Evolutionary conservation across 306 rosid genomes (phyloP), one percentile per base, ranked within the genome.

Genomic region (Prunus mira): DNA sequence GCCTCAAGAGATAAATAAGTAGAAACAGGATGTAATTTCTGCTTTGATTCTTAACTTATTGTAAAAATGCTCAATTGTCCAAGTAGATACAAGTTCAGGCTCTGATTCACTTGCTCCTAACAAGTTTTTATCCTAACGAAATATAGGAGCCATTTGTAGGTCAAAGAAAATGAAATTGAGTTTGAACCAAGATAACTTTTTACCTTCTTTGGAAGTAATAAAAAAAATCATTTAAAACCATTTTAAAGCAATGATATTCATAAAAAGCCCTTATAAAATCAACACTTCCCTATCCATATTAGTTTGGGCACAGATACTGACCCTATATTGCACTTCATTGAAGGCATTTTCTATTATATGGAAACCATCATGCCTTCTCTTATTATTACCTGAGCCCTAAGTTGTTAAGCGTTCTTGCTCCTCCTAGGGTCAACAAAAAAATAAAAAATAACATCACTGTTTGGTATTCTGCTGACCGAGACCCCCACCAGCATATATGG

Each of bases 1-100:
- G 64, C 32, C 67, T 67, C 30, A 77, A 30, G n/a, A 63, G 70
- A 73, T 38, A 69, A 45, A 78, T 51, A 52, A 61, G 52, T 41
- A 22, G 32, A 67, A 83, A 76, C 73, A 66, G 52, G 20, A 63
- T 73, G n/a, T 34, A 55, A 61, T 55, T 24, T 41, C 65, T 15
- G 18, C 67, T 64, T 32, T 24, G 64, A 71, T 71, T 71, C 28
- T 24, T 69, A 22, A 47, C n/a, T 52, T 14, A 28, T 6, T n/a
- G 27, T 12, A 5, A 34, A 51, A 28, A 5, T 5, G 75, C 15
- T 71, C 64, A 32, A 52, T 54, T n/a, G 12, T 71, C 32, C 47
- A 12, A n/a, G 15, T 18, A 67, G 62, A 34, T 12, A 54, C 3
- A 18, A 25, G 22, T 47, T 49, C 45, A 50, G 32, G 41, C n/a